Evolutionary conservation across 73 alveolate species (phyloP).

Genomic region (Paramecium biaurelia): DNA sequence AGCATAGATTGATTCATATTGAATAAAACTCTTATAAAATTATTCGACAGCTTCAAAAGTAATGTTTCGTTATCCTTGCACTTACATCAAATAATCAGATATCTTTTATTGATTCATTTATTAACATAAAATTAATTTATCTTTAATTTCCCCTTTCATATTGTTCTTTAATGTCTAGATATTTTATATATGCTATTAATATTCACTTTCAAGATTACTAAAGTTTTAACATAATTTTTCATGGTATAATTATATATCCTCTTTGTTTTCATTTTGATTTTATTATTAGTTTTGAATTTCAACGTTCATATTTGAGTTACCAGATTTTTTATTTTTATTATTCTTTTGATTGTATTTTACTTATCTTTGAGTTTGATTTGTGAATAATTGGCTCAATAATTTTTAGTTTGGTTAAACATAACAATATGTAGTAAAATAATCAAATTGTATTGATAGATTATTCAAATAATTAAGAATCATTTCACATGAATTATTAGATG

Average conservation of each 20-base stretch:
- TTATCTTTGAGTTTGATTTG: not conserved
- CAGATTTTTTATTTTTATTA: not conserved
- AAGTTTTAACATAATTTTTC: not conserved
- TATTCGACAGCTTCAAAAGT: not conserved
- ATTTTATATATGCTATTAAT: not conserved
- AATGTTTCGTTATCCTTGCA: conserved; percentile 26
- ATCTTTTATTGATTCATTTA: not conserved
- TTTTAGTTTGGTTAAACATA: not conserved
- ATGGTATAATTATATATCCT: not conserved
- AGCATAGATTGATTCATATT: not conserved
- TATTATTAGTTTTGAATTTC: not conserved
- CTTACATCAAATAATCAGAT: conserved; percentile 12
- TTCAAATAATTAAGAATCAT: not conserved
- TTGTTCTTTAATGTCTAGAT: not conserved
- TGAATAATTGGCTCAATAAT: not conserved
- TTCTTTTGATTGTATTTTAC: not conserved
- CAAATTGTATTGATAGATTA: not conserved
- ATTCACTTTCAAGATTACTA: not conserved
- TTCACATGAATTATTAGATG: conserved; percentile 8
- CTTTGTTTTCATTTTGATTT: not conserved
- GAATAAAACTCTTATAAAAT: not conserved
- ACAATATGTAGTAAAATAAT: not conserved
- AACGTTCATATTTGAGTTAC: not conserved
- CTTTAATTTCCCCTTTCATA: not conserved
- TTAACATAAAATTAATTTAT: not conserved